Base-by-base conservation (phyloP, 345 rosid genomes). In the Aquilaria yunnanensis region DNA sequence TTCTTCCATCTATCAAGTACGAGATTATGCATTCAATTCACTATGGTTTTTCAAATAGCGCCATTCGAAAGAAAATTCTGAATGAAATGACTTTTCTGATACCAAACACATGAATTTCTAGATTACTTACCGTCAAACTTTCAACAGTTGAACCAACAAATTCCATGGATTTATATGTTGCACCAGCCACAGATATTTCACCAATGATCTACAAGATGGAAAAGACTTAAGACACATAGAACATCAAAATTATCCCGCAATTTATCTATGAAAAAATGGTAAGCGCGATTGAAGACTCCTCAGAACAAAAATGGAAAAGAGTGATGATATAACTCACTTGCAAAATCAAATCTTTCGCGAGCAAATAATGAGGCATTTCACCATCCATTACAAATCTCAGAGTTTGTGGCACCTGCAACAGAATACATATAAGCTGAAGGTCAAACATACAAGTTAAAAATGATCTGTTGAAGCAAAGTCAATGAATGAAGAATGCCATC, bases 131-230 rank as follows among this genome's bases (percentile, higher is more conserved):
- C 51, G 32, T 81, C 75, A 94, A 78, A 67, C 96, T 79, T 69
- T 94, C 99, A 54, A 94, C 72, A 13, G 96, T 87, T 72, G 96
- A 68, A 32, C 99, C 99, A 64, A 81, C 84, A 70, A 94, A 94
- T 80, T 94, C 99, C 97, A 90, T 94, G 2, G 99, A 70, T 81
- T 88, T 90, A 74, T 94, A 88, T 57, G 99, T 90, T 60, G 97
- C 99, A 78, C 99, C 99, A 60, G 99, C 78, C 46, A 88, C 88
- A 67, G 99, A 86, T 71, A 94, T 94, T 76, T 90, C 99, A 75
- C 99, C 99, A 72, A 94, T 94, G 67, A 90, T 88, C 96, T 94
- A 77, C 62, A 72, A 54, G 32, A 37, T 14, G 32, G 12, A 6
- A 59, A 62, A 11, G 23, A 45, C n/a, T 37, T 34, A 2, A 32